Evolutionary conservation across 2,329 filamentous ascomycete species (phyloP).

Genomic region (Geosmithia flava): DNA sequence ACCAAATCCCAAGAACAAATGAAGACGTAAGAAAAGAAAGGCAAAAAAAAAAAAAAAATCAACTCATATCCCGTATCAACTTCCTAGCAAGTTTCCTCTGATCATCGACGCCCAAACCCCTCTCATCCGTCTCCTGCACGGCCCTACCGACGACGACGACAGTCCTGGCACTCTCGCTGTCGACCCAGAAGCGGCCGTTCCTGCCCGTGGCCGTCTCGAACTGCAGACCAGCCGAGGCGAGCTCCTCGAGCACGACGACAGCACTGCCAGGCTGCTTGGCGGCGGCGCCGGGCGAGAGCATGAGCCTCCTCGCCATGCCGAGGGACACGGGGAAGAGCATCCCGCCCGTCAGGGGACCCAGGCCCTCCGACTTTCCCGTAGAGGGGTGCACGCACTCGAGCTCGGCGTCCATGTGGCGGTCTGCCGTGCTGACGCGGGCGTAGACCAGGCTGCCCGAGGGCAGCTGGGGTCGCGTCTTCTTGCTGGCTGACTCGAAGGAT

Average conservation of each 20-base stretch:
- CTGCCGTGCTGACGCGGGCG: slow-evolving; percentile 66
- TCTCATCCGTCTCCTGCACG: slow-evolving; percentile 65
- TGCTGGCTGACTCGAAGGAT: slow-evolving; percentile 84
- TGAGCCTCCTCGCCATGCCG: slow-evolving; percentile 67
- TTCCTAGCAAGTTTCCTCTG: slow-evolving; percentile 61
- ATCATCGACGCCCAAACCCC: slow-evolving; percentile 46
- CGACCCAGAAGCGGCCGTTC: slow-evolving; percentile 88
- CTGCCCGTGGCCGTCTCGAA: slow-evolving; percentile 92
- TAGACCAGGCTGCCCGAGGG: slow-evolving; percentile 70
- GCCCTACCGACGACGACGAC: slow-evolving; percentile 70
- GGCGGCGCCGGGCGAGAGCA: slow-evolving; percentile 38
- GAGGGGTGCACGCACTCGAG: slow-evolving; percentile 78
- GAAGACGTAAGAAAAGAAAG: neutral
- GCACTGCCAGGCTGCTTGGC: slow-evolving; percentile 32
- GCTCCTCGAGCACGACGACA: slow-evolving; percentile 64
- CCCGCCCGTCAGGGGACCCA: slow-evolving; percentile 72
- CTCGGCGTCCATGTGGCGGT: slow-evolving; percentile 78
- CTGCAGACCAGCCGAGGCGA: slow-evolving; percentile 62
- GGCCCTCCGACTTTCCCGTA: slow-evolving; percentile 78
- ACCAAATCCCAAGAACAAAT: too few relatives aligned
- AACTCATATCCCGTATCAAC: slow-evolving; percentile 46
- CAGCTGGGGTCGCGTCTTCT: slow-evolving; percentile 80
- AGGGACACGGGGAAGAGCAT: slow-evolving; percentile 77
- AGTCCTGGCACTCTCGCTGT: slow-evolving; percentile 60
- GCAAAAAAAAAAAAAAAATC: slow-evolving; percentile 7